Conservation (phyloP, 257 asterid species). For the Salvia rosmarinus region DNA sequence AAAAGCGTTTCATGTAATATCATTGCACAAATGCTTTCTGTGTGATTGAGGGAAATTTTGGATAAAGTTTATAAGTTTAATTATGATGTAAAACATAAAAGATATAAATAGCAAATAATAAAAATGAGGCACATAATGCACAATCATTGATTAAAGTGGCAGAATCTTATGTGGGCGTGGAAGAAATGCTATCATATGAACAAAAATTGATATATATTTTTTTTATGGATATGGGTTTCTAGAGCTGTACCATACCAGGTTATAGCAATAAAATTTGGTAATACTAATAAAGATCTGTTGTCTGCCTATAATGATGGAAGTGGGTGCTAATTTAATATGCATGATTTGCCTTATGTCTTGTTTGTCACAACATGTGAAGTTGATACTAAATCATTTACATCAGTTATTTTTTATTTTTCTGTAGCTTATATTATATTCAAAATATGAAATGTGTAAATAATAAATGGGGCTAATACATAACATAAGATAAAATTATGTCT, state of each 20-base stretch:
- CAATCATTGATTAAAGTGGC: neutral
- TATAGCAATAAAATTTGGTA: neutral
- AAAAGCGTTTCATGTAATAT: too few relatives aligned
- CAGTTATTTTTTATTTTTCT: too few relatives aligned
- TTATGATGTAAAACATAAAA: too few relatives aligned
- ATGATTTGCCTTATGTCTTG: neutral
- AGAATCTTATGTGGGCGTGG: neutral
- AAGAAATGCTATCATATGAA: neutral
- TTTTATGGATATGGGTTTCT: neutral
- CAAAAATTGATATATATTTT: neutral
- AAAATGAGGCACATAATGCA: neutral
- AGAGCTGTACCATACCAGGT: neutral
- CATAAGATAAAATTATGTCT: too few relatives aligned
- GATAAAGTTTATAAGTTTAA: too few relatives aligned
- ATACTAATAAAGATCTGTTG: neutral
- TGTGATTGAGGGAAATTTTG: too few relatives aligned
- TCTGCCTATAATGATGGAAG: slow-evolving; percentile 5
- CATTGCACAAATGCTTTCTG: too few relatives aligned
- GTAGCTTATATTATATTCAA: too few relatives aligned
- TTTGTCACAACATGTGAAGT: neutral
- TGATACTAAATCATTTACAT: too few relatives aligned
- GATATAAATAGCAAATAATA: too few relatives aligned
- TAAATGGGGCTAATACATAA: too few relatives aligned
- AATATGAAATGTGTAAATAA: too few relatives aligned
- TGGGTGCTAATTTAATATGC: neutral